A percentile compares a stretch with the other conserved stretches of the same genome.
phyloP scores from a whole-genome alignment of 1,139 yeast genomes.

The Blastobotrys persicus region DNA sequence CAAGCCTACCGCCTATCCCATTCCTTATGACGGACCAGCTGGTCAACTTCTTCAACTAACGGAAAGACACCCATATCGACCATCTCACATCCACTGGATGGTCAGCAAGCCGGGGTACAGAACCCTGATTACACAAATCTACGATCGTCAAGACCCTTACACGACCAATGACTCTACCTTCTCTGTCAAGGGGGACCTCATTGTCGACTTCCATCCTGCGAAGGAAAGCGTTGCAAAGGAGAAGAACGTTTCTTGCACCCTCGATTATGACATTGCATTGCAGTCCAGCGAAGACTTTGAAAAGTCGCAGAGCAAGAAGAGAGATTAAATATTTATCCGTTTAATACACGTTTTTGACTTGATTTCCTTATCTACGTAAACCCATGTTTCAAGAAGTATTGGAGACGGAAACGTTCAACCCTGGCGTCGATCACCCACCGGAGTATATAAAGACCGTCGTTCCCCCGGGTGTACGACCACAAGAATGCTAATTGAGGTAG shows the following conservation, averaged over 20 bases:
- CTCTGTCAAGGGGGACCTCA: conserved; percentile 38
- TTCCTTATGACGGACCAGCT: conserved; percentile 45
- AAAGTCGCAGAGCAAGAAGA: neutral
- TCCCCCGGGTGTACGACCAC: neutral
- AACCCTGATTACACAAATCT: conserved; percentile 37
- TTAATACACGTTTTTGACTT: neutral
- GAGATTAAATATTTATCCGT: neutral
- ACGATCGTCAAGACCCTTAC: conserved; percentile 33
- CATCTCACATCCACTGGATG: conserved; percentile 42
- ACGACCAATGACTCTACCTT: conserved; percentile 36
- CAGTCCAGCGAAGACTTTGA: neutral
- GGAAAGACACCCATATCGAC: conserved; percentile 42
- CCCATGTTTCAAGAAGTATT: neutral
- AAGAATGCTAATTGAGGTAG: conserved; percentile 5
- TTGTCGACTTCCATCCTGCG: conserved; percentile 31
- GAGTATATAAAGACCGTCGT: neutral
- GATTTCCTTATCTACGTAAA: no score
- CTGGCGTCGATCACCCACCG: neutral
- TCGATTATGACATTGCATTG: conserved; percentile 7
- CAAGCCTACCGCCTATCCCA: conserved; percentile 42
- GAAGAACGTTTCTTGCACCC: conserved; percentile 4
- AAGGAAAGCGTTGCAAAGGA: conserved; percentile 3
- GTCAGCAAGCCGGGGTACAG: conserved; percentile 35
- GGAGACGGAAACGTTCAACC: neutral
- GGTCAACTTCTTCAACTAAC: conserved; percentile 38